These are phyloP conservation scores for Lactuca sativa DNA, from an alignment of 129 eudicot species.

Conservation along the genomic window DNA sequence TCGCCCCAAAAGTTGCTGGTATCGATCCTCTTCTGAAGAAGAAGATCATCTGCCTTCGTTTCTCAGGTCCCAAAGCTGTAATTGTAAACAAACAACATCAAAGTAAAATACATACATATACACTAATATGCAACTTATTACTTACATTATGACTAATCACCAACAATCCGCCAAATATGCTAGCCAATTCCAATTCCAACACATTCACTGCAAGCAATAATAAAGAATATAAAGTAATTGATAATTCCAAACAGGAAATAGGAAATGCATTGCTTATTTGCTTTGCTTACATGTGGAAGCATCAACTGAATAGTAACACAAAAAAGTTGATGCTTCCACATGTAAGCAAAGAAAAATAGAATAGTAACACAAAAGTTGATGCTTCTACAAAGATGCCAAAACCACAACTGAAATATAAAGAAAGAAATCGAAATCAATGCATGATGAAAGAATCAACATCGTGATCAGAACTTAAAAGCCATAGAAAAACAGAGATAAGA, in stretches of 20 bases:
- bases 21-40: constrained; percentile 41
- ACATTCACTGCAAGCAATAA: background rate
- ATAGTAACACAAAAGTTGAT: too few relatives aligned
- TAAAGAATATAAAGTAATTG: too few relatives aligned
- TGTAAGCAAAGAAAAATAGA: too few relatives aligned
- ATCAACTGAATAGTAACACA: too few relatives aligned
- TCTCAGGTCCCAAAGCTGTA: constrained; percentile 69
- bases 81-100: background rate
- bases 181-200: too few relatives aligned
- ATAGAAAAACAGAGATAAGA: background rate
- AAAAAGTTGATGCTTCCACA: too few relatives aligned
- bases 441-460: background rate
- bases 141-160: too few relatives aligned
- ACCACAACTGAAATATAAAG: background rate
- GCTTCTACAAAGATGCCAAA: background rate
- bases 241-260: background rate
- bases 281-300: constrained; percentile 67
- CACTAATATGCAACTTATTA: too few relatives aligned
- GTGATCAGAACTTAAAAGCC: background rate
- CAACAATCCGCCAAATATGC: too few relatives aligned
- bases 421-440: background rate
- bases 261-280: too few relatives aligned
- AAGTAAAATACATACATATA: too few relatives aligned
- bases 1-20: constrained; percentile 61
- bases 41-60: constrained; percentile 25